These are phyloP conservation scores for Suillus ampliporus DNA, from an alignment of 768 basidiomycete species.

Conservation along the genomic window DNA sequence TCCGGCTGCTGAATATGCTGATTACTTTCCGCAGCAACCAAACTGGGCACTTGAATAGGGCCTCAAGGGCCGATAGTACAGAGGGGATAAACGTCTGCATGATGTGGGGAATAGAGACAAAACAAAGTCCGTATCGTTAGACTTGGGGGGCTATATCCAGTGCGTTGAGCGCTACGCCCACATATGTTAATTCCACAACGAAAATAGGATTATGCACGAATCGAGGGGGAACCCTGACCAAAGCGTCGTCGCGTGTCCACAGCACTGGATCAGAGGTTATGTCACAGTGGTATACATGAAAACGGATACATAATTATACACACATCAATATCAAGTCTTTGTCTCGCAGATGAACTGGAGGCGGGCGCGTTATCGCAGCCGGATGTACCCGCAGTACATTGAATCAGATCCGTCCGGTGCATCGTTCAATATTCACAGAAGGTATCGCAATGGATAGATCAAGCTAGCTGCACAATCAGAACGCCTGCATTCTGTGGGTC, in stretches of 20 bases:
- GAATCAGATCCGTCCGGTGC: neutral
- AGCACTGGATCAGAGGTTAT: neutral
- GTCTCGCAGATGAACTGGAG: neutral
- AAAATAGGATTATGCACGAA: neutral
- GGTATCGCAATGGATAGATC: constrained; percentile 2
- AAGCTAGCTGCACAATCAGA: constrained; percentile 64
- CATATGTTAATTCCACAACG: neutral
- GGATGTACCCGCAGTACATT: neutral
- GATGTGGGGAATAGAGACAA: neutral
- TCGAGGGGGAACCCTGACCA: neutral
- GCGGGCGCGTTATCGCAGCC: neutral
- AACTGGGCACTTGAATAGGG: neutral
- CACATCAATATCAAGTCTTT: neutral
- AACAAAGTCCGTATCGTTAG: neutral
- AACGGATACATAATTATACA: neutral
- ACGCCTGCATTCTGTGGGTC: constrained; percentile 88
- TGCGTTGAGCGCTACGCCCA: neutral
- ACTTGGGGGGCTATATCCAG: neutral
- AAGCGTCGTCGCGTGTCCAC: neutral
- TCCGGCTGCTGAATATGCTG: neutral
- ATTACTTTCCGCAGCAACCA: neutral
- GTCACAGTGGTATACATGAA: constrained; percentile 1
- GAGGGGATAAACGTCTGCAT: neutral
- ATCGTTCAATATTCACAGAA: neutral
- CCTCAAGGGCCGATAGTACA: neutral